Evolutionary conservation across 805 yeast species (phyloP), one percentile per base, ranked within the genome.

Genomic region (Cyberlindnera meyerae): DNA sequence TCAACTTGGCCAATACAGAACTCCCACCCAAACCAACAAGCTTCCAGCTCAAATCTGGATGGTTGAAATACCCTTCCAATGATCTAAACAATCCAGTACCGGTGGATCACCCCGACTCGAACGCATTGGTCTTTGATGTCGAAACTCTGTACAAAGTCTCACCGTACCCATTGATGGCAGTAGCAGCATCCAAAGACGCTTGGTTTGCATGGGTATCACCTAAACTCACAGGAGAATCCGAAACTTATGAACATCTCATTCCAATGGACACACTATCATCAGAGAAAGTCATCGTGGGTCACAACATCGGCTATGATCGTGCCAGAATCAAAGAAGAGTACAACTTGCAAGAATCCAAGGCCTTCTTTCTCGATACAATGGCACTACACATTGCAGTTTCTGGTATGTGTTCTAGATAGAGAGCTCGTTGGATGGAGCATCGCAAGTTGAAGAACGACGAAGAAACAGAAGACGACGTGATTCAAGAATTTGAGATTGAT

Each of bases 201-300:
- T 88, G 97, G 95, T 93, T 89, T 54, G 78, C 80, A 0, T 93
- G 99, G 99, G 79, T 87, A 8, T 87, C 96, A 0, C 98, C 99
- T 0, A 79, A 71, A 55, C 57, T 93, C 15, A 69, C 82, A 1
- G 73, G 72, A 3, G 77, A 75, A 33, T 61, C 77, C 3, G 31
- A 47, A 1, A 31, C 44, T 2, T 50, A 40, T 14, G 71, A 79
- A 21, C 95, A 87, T 48, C 60, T 94, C 36, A 76, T 94, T 0
- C 96, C 97, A 0, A 55, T 90, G 55, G 77, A 84, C 43, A 66
- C 78, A 0, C 29, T 53, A 8, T 42, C 51, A 2, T 49, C 49
- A 2, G 68, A 71, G 6, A 79, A 77, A 45, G 63, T 93, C 6
- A 68, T 93, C 2, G 71, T 94, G 4, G 99, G 99, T 0, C 96